Evolutionary conservation across 768 basidiomycete genomes (phyloP).

Genomic region (Hirschioporus abietinus): DNA sequence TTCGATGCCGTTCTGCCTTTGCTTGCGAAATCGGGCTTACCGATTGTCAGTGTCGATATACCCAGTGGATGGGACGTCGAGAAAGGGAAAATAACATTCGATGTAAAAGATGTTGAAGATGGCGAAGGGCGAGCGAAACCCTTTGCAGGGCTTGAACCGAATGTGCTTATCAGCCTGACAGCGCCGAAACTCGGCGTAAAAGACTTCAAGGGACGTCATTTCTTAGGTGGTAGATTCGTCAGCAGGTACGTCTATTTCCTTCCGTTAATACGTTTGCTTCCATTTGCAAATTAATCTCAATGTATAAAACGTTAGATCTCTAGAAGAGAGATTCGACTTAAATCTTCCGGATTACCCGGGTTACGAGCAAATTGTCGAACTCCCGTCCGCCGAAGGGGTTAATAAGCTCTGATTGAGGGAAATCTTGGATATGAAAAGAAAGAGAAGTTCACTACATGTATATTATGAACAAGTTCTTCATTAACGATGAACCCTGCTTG

Average conservation of each 20-base stretch:
- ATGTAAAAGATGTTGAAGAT: neutral
- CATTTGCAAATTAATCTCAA: constrained; percentile 5
- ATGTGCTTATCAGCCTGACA: constrained; percentile 85
- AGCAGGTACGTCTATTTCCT: constrained; percentile 56
- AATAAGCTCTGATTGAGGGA: constrained; percentile 11
- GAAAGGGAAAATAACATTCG: constrained; percentile 42
- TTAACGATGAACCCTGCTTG: neutral
- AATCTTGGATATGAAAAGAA: neutral
- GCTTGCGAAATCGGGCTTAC: constrained; percentile 56
- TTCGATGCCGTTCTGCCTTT: constrained; percentile 75
- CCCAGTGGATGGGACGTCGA: constrained; percentile 98
- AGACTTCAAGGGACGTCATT: constrained; percentile 77
- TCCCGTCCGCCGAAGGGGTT: constrained; percentile 25
- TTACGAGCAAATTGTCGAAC: constrained; percentile 79
- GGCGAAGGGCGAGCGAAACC: constrained; percentile 15
- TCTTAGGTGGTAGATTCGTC: constrained; percentile 91
- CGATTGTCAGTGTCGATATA: constrained; percentile 93
- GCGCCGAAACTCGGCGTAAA: constrained; percentile 89
- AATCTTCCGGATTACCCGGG: constrained; percentile 82
- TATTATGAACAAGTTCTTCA: neutral
- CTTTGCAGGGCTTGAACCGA: constrained; percentile 52
- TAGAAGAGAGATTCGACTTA: constrained; percentile 71
- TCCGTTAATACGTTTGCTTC: constrained; percentile 1
- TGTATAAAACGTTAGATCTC: constrained; percentile 35
- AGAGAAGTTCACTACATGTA: neutral